These are phyloP conservation scores for Trypethelium eluteriae DNA, from an alignment of 495 filamentous ascomycete species.

Conservation along the genomic window DNA sequence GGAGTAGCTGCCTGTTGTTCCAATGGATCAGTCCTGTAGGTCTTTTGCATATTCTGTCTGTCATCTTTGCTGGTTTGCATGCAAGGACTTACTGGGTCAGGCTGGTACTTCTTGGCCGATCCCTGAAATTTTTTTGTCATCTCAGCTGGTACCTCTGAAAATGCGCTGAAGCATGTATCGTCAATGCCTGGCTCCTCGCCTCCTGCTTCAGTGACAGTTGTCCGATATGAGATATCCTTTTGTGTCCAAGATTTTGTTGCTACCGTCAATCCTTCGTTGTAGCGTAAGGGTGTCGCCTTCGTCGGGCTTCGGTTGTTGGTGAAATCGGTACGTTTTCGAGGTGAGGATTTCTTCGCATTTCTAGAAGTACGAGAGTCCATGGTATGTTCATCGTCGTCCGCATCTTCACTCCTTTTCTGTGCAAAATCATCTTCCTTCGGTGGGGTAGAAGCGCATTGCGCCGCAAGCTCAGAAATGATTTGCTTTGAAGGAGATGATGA, in stretches of 20 bases:
- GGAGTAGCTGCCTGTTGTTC: constrained; percentile 27
- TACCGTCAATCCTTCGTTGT: constrained; percentile 21
- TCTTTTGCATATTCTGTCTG: neutral
- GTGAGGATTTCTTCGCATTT: neutral
- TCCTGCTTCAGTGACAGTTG: neutral
- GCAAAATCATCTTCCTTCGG: neutral
- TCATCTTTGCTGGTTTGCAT: neutral
- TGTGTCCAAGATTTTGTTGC: constrained; percentile 4
- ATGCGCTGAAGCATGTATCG: constrained; percentile 77
- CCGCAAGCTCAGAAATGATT: neutral
- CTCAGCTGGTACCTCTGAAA: constrained; percentile 74
- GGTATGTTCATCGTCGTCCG: neutral
- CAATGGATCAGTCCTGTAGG: neutral
- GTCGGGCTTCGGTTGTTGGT: constrained; percentile 1
- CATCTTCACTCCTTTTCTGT: neutral
- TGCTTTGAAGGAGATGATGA: constrained; percentile 1
- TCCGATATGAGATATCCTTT: constrained; percentile 11
- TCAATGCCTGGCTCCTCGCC: constrained; percentile 46
- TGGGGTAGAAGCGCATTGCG: neutral
- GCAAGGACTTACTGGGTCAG: constrained; percentile 33
- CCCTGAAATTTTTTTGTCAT: constrained; percentile 46
- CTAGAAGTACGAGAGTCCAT: neutral
- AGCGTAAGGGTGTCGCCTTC: constrained; percentile 12
- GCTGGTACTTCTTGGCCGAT: constrained; percentile 52
- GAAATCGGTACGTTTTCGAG: neutral